These are phyloP conservation scores for Annulohypoxylon nitens DNA, from an alignment of 495 filamentous ascomycete species.

Conservation along the genomic window DNA sequence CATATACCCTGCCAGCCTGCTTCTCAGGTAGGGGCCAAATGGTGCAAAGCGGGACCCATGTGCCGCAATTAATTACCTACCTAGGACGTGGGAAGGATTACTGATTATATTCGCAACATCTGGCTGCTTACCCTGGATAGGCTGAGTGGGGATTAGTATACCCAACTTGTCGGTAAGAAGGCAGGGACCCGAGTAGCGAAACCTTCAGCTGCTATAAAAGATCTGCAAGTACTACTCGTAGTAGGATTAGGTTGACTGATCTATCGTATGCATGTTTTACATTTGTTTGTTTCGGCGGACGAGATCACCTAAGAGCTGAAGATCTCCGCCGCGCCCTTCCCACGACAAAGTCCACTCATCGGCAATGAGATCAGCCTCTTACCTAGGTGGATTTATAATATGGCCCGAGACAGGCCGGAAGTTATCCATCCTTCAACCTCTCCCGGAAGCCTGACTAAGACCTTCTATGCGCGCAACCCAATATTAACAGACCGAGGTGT, in stretches of 20 bases:
- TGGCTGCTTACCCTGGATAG: neutral
- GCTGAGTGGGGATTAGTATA: conserved; percentile 13
- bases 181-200: neutral
- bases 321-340: neutral
- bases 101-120: conserved; percentile 8
- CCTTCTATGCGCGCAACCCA: neutral
- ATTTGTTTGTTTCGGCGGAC: neutral
- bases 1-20: neutral
- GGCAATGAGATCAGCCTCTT: neutral
- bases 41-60: conserved; percentile 13
- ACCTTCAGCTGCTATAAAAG: neutral
- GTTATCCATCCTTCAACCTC: neutral
- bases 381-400: neutral
- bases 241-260: neutral
- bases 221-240: neutral
- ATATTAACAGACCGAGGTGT: neutral
- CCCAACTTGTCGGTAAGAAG: conserved; percentile 10
- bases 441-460: neutral
- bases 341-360: neutral
- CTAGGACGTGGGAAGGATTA: conserved; percentile 13
- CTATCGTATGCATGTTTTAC: neutral
- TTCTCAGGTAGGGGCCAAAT: neutral
- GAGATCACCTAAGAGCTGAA: neutral
- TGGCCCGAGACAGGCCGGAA: conserved; percentile 7
- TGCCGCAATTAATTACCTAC: conserved; percentile 32